Percentiles rank a stretch among this genome's conserved stretches.
Conservation (phyloP, 2,329 filamentous ascomycete species). For the Aspergillus jensenii region DNA sequence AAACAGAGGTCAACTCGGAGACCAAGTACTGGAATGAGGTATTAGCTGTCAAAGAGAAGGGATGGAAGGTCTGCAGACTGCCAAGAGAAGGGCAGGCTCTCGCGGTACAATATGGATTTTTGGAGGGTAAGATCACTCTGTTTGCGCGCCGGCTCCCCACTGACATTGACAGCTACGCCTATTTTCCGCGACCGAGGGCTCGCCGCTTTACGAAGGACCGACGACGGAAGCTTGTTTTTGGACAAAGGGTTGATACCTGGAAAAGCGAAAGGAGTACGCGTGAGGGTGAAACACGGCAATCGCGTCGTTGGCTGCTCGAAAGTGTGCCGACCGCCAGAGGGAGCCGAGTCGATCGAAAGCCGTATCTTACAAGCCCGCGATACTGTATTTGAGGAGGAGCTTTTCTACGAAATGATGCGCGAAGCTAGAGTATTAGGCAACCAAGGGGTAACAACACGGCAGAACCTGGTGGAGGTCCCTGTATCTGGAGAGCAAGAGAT, state of each 20-base stretch:
- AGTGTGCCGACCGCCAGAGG: slow-evolving; percentile 16
- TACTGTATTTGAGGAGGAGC: slow-evolving; percentile 63
- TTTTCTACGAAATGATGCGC: slow-evolving; percentile 85
- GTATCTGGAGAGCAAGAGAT: slow-evolving; percentile 58
- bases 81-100: slow-evolving; percentile 72
- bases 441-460: slow-evolving; percentile 67
- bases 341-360: slow-evolving; percentile 35
- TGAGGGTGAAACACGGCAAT: slow-evolving; percentile 62
- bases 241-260: slow-evolving; percentile 59
- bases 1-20: slow-evolving; percentile 76
- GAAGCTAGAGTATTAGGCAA: slow-evolving; percentile 74
- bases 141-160: not conserved
- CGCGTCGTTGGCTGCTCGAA: slow-evolving; percentile 57
- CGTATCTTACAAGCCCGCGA: slow-evolving; percentile 46
- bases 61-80: slow-evolving; percentile 81
- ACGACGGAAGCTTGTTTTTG: slow-evolving; percentile 72
- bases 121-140: slow-evolving; percentile 58
- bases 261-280: slow-evolving; percentile 62
- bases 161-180: slow-evolving; percentile 44
- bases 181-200: slow-evolving; percentile 70
- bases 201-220: slow-evolving; percentile 71
- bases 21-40: slow-evolving; percentile 88
- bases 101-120: slow-evolving; percentile 85
- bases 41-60: slow-evolving; percentile 73
- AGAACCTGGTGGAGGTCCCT: slow-evolving; percentile 57